A percentile compares a stretch with the other conserved stretches of the same genome.
These are phyloP conservation scores for Pyricularia sp. DNA, from an alignment of 2,329 filamentous ascomycete species.

Conservation along the genomic window DNA sequence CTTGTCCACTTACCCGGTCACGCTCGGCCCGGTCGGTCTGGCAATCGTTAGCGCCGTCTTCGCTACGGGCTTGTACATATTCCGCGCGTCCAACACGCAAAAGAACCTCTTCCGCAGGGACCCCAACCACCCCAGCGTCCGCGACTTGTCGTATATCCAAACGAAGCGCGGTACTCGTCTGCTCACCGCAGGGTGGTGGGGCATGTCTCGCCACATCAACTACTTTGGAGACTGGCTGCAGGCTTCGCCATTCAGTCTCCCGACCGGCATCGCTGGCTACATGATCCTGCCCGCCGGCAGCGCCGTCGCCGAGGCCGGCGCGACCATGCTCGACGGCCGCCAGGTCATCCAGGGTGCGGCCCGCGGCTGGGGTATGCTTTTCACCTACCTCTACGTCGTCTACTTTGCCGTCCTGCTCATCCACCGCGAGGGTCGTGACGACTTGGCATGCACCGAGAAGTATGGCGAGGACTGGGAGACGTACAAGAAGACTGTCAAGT, in stretches of 20 bases:
- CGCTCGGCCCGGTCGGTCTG: slow-evolving; percentile 54
- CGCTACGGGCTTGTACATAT: slow-evolving; percentile 63
- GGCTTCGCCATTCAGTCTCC: slow-evolving; percentile 73
- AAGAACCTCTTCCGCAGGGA: slow-evolving; percentile 84
- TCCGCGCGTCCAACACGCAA: slow-evolving; percentile 75
- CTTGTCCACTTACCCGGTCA: slow-evolving; percentile 62
- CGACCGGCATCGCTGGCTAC: slow-evolving; percentile 70
- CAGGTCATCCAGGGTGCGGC: slow-evolving; percentile 60
- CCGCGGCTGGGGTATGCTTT: slow-evolving; percentile 69
- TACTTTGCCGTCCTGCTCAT: slow-evolving; percentile 83
- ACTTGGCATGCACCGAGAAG: slow-evolving; percentile 81
- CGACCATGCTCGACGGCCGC: slow-evolving; percentile 39
- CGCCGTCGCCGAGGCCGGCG: slow-evolving; percentile 34
- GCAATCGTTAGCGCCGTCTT: slow-evolving; percentile 52
- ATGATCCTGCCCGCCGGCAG: slow-evolving; percentile 44
- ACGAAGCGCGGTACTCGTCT: slow-evolving; percentile 67
- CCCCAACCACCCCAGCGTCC: slow-evolving; percentile 62
- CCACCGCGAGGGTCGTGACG: slow-evolving; percentile 76
- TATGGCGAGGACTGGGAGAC: slow-evolving; percentile 87
- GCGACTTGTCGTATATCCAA: slow-evolving; percentile 67
- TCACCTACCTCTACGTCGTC: slow-evolving; percentile 89
- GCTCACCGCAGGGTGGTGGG: slow-evolving; percentile 80
- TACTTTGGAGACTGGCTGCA: slow-evolving; percentile 87
- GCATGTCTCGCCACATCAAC: slow-evolving; percentile 75
- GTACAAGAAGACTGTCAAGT: slow-evolving; percentile 74